These are phyloP conservation scores for Talaromyces thailandensis DNA, from an alignment of 495 filamentous ascomycete species.

Conservation along the genomic window DNA sequence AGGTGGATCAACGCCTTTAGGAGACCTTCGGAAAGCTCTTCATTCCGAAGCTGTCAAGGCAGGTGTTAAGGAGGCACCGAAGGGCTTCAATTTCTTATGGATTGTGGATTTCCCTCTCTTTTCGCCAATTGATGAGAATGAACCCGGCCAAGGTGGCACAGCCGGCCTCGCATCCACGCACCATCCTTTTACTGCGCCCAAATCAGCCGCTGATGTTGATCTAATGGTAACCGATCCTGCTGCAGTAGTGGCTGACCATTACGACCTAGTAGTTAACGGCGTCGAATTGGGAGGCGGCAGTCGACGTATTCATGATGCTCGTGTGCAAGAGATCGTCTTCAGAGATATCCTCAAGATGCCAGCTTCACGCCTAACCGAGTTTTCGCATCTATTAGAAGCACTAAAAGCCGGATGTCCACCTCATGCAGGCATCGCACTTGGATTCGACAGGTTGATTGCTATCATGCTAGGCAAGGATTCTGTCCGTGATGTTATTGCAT, in stretches of 20 bases:
- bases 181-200: constrained; percentile 92
- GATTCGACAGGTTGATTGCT: constrained; percentile 84
- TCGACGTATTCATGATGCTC: constrained; percentile 80
- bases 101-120: constrained; percentile 88
- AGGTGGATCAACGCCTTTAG: constrained; percentile 68
- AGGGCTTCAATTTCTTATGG: constrained; percentile 66
- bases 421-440: constrained; percentile 87
- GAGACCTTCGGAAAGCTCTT: constrained; percentile 62
- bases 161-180: constrained; percentile 83
- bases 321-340: constrained; percentile 78
- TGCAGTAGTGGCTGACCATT: constrained; percentile 69
- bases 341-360: constrained; percentile 66
- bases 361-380: constrained; percentile 57
- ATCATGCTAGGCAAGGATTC: constrained; percentile 66
- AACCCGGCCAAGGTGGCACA: constrained; percentile 74
- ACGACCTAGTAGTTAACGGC: constrained; percentile 92
- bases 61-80: constrained; percentile 44
- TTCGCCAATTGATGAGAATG: constrained; percentile 54
- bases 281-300: constrained; percentile 91
- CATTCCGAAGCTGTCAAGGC: constrained; percentile 54
- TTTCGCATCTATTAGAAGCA: constrained; percentile 74
- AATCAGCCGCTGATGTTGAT: constrained; percentile 61
- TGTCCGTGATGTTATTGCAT: constrained; percentile 88
- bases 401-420: constrained; percentile 89
- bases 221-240: constrained; percentile 64